Evolutionary conservation across 768 basidiomycete genomes (phyloP).

Genomic region (Rossbeevera mucosa): DNA sequence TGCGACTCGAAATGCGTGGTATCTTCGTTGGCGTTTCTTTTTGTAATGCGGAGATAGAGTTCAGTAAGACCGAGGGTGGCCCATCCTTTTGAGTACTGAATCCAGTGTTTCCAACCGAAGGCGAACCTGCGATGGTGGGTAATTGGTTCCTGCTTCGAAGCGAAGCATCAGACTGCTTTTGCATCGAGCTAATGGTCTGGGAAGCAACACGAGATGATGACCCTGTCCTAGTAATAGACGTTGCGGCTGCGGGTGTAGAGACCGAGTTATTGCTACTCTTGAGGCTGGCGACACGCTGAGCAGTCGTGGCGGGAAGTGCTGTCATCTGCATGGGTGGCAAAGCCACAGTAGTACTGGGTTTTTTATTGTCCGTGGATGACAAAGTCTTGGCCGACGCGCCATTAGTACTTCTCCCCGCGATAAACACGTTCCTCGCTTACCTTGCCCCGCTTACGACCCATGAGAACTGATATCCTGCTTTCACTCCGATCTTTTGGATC

Average conservation of each 20-base stretch:
- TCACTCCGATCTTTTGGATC: conserved; percentile 82
- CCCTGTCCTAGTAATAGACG: conserved; percentile 37
- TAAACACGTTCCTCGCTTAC: conserved; percentile 39
- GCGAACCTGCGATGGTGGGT: conserved; percentile 91
- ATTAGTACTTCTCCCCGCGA: conserved; percentile 10
- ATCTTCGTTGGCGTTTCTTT: conserved; percentile 94
- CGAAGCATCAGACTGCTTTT: conserved; percentile 81
- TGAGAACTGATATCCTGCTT: conserved; percentile 82
- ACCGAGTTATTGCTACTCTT: conserved; percentile 50
- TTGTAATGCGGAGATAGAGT: conserved; percentile 46
- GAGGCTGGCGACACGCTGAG: conserved; percentile 80
- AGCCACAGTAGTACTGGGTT: conserved; percentile 60
- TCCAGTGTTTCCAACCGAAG: conserved; percentile 70
- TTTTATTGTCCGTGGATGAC: conserved; percentile 78
- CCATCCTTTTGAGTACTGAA: conserved; percentile 51
- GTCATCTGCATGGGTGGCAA: conserved; percentile 91
- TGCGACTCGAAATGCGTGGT: conserved; percentile 84
- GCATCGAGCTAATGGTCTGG: conserved; percentile 82
- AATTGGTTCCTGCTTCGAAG: conserved; percentile 71
- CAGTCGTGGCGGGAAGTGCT: conserved; percentile 75
- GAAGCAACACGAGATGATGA: conserved; percentile 66
- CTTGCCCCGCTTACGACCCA: conserved; percentile 90
- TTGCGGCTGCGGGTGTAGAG: conserved; percentile 38
- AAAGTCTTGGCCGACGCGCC: conserved; percentile 51
- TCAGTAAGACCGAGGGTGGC: conserved; percentile 49